Evolutionary conservation across 805 yeast species (phyloP).

Genomic region (Metschnikowia dekortorum): DNA sequence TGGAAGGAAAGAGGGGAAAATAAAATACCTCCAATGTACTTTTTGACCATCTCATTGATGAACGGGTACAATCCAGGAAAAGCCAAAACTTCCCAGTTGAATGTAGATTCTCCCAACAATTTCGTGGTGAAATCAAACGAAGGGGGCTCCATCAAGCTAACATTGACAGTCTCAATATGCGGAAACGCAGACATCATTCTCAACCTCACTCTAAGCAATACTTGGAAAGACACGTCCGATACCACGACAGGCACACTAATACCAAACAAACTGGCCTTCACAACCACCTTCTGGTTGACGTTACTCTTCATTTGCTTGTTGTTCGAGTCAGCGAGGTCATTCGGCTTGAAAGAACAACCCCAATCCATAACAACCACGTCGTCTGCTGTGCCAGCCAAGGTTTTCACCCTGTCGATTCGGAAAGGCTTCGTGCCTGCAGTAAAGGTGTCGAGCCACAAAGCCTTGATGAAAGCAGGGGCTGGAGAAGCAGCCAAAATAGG

Average conservation of each 20-base stretch:
- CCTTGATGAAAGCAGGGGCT: constrained; percentile 76
- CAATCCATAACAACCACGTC: constrained; percentile 98
- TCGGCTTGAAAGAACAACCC: constrained; percentile 91
- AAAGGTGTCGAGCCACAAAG: constrained; percentile 80
- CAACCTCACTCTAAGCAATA: constrained; percentile 71
- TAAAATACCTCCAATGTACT: constrained; percentile 84
- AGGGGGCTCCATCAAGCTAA: constrained; percentile 83
- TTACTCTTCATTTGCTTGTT: constrained; percentile 79
- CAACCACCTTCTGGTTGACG: constrained; percentile 75
- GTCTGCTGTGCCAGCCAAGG: constrained; percentile 82
- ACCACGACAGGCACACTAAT: constrained; percentile 74
- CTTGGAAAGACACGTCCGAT: constrained; percentile 73
- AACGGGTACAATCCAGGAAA: constrained; percentile 84
- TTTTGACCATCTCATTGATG: constrained; percentile 78
- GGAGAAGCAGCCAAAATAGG: constrained; percentile 75
- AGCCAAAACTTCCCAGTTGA: constrained; percentile 82
- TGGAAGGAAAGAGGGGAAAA: constrained; percentile 91
- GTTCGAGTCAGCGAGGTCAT: constrained; percentile 76
- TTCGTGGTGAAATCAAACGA: constrained; percentile 78
- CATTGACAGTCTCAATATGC: constrained; percentile 85
- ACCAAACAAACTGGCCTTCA: constrained; percentile 82
- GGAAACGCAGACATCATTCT: constrained; percentile 91
- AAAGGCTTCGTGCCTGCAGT: constrained; percentile 97
- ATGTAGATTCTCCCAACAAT: constrained; percentile 70
- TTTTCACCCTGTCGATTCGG: constrained; percentile 83